Evolutionary conservation across 2,329 filamentous ascomycete species (phyloP), one percentile per base, ranked within the genome.

Genomic region (Alternaria gaisen): DNA sequence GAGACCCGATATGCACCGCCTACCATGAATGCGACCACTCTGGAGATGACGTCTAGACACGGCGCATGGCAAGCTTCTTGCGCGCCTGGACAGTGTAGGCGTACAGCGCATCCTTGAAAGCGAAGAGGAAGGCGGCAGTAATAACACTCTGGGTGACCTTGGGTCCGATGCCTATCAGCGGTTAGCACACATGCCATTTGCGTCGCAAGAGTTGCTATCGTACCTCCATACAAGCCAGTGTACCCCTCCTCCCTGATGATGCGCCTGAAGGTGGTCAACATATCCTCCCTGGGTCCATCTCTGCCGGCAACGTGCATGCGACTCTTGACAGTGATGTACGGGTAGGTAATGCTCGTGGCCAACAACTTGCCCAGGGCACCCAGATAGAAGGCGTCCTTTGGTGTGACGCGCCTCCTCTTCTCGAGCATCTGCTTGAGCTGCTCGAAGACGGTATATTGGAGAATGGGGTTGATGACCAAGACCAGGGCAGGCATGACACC

Each of bases 371-470:
- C 94, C 32, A 98, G 77, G 2, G 95, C 95, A 64, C 95, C 95
- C 3, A 99, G 85, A 75, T 95, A 87, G 80, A 99, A 99, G 51
- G 93, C 93, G 69, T 97, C 88, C 56, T 88, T 90, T 1, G 94
- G 93, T 0, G 92, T 97, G 58, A 98, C 87, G 70, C 90, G 88
- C 52, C 85, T 83, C 77, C 86, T 85, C 78, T 87, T 91, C 86
- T 97, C 94, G 58, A 97, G 82, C 26, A 86, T 74, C 78, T 98
- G 97, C 87, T 97, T 98, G 83, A 98, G 84, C 84, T 99, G 94
- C 85, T 99, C 95, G 73, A 98, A 99, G 57, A 99, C 91, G 16
- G 95, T 99, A 82, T 99, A 99, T 83, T 99, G 95, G 66, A 99
- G 84, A 69, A 99, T 99, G 5, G 95, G 95, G 83, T 99, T 99